Base-by-base conservation (phyloP, 495 filamentous ascomycete genomes). In the Aspergillus sclerotioniger region DNA sequence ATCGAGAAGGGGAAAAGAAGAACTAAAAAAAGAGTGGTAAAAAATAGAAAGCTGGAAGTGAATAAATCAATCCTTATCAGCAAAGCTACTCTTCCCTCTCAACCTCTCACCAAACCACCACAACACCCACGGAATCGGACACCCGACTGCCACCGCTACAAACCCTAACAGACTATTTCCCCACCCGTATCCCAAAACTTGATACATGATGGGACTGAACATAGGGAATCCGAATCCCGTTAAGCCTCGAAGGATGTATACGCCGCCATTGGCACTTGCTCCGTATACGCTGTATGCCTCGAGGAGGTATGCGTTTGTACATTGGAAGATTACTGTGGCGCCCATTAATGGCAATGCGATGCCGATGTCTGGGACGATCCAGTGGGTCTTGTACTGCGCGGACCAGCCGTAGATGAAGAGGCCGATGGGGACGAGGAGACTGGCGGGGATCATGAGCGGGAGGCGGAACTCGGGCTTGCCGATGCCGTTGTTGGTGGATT, bases 291-390 rank as follows among this genome's bases (percentile, higher is more conserved):
- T 58, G 37, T 58, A 62, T 1, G 60, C 45, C 16, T 62, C 60
- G 21, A 58, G 43, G 8, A 62, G 50, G 31, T 62, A 62, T 0
- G 60, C 51, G 43, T 59, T 53, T 8, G 57, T 52, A 33, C 61
- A 63, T 17, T 63, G 57, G 45, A 63, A 63, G 51, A 41, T 57
- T 31, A 63, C 56, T 6, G 59, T 63, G 15, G 55, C 37, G 8
- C 84, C 84, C 3, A 67, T 63, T 3, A 73, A 63, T 56, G 87
- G 84, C 16, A 87, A 59, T 2, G 53, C 60, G 1, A 64, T 65
- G 5, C 70, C 71, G 25, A 74, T 60, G 50, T 71, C 71, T 2
- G 84, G 83, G 19, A 77, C 75, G 31, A 82, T 76, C 79, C 81
- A 84, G 57, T 81, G 80, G 16, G 54, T 57, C 43, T 51, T 47